Evolutionary conservation across 306 rosid species (phyloP).

Genomic region (Gynostemma pentaphyllum): DNA sequence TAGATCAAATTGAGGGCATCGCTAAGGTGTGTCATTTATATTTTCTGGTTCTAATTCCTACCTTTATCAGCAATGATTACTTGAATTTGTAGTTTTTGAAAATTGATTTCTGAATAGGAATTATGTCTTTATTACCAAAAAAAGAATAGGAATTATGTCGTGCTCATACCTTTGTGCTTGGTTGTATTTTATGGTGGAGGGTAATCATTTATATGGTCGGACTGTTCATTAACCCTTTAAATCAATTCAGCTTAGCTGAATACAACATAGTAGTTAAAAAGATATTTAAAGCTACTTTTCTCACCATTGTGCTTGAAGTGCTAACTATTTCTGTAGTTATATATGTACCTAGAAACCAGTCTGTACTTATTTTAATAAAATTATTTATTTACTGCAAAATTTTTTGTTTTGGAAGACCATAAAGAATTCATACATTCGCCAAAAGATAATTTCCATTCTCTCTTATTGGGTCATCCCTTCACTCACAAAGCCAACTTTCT

Average conservation of each 20-base stretch:
- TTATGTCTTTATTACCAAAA: not conserved
- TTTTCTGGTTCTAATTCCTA: not conserved
- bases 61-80: not conserved
- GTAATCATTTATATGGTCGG: no score
- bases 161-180: not conserved
- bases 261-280: not conserved
- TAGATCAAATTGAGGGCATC: slow-evolving; percentile 98
- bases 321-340: not conserved
- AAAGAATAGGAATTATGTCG: not conserved
- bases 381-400: not conserved
- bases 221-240: no score
- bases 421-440: not conserved
- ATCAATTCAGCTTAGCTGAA: not conserved
- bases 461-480: no score
- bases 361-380: not conserved
- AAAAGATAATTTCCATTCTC: no score
- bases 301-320: slow-evolving; percentile 8
- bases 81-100: slow-evolving; percentile 1
- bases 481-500: no score
- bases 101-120: not conserved
- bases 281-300: no score
- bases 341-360: not conserved
- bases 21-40: slow-evolving; percentile 55
- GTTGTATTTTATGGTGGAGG: no score
- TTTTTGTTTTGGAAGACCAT: not conserved